These are phyloP conservation scores for Bertia moriformis DNA, from an alignment of 2,329 filamentous ascomycete species.

Conservation along the genomic window DNA sequence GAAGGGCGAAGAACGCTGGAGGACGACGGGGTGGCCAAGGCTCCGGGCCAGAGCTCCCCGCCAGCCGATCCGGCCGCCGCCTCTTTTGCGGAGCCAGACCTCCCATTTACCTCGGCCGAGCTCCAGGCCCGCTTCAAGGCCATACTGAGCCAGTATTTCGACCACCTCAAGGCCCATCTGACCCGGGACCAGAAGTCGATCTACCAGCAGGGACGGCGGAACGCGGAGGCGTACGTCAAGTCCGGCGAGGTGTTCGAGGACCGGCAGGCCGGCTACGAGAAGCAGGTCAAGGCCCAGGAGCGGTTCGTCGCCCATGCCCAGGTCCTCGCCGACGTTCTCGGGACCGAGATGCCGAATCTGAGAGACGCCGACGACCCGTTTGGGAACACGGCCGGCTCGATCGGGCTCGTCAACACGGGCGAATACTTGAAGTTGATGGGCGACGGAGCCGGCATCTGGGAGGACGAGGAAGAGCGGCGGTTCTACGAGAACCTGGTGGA, in stretches of 20 bases:
- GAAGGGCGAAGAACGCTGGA: constrained; percentile 80
- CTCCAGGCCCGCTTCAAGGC: constrained; percentile 76
- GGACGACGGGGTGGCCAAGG: constrained; percentile 30
- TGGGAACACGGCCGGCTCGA: constrained; percentile 55
- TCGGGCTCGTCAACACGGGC: constrained; percentile 84
- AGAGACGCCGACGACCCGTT: constrained; percentile 66
- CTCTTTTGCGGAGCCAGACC: too few species aligned
- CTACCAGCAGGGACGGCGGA: constrained; percentile 72
- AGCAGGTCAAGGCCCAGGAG: constrained; percentile 81
- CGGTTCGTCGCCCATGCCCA: constrained; percentile 82
- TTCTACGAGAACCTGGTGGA: constrained; percentile 97
- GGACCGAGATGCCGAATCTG: constrained; percentile 83
- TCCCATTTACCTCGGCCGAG: constrained; percentile 61
- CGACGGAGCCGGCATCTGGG: constrained; percentile 91
- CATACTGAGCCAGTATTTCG: constrained; percentile 74
- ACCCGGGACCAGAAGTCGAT: constrained; percentile 85
- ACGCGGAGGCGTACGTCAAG: constrained; percentile 95
- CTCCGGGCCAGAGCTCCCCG: constrained; percentile 31
- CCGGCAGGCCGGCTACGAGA: constrained; percentile 88
- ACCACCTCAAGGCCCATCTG: constrained; percentile 84
- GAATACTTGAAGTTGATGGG: constrained; percentile 83
- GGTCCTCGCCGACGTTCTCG: constrained; percentile 73
- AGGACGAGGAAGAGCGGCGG: constrained; percentile 91
- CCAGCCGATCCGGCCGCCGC: constrained; percentile 28
- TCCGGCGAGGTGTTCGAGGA: constrained; percentile 98